phyloP scores from a whole-genome alignment of 2,329 filamentous ascomycete species.

The Lasiodiplodia theobromae region DNA sequence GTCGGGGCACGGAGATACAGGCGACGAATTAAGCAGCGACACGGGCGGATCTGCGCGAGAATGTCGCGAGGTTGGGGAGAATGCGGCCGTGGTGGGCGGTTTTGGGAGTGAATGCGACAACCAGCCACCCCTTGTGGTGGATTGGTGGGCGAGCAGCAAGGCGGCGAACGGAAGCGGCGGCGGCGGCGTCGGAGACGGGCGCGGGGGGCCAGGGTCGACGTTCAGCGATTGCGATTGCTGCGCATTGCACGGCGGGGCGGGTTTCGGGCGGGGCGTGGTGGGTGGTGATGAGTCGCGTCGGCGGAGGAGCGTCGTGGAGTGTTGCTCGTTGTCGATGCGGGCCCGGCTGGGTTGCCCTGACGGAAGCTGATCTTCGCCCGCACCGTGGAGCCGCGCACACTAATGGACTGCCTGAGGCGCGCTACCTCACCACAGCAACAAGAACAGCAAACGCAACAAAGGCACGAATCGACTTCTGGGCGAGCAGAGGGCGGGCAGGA shows the following conservation, averaged over 20 bases:
- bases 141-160: conserved; percentile 21
- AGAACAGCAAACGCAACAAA: conserved; percentile 19
- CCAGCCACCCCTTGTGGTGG: conserved; percentile 30
- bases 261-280: conserved; percentile 1
- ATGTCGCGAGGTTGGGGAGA: conserved; percentile 15
- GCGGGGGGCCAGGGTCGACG: conserved; percentile 20
- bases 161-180: conserved; percentile 23
- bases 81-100: conserved; percentile 24
- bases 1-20: conserved; percentile 20
- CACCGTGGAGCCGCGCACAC: conserved; percentile 25
- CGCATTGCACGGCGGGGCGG: conserved; percentile 25
- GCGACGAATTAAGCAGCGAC: conserved; percentile 6
- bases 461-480: conserved; percentile 1
- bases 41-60: conserved; percentile 8
- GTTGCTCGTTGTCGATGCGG: conserved; percentile 22
- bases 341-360: conserved; percentile 23
- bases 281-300: background rate
- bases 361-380: conserved; percentile 26
- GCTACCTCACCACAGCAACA: conserved; percentile 25
- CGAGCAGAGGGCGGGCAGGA: conserved; percentile 22
- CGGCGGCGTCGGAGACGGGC: conserved; percentile 17
- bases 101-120: conserved; percentile 18
- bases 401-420: conserved; percentile 21
- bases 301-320: conserved; percentile 24
- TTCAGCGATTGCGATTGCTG: conserved; percentile 23